phyloP scores from a whole-genome alignment of 305 asterid species.

The Solanum hybrid region DNA sequence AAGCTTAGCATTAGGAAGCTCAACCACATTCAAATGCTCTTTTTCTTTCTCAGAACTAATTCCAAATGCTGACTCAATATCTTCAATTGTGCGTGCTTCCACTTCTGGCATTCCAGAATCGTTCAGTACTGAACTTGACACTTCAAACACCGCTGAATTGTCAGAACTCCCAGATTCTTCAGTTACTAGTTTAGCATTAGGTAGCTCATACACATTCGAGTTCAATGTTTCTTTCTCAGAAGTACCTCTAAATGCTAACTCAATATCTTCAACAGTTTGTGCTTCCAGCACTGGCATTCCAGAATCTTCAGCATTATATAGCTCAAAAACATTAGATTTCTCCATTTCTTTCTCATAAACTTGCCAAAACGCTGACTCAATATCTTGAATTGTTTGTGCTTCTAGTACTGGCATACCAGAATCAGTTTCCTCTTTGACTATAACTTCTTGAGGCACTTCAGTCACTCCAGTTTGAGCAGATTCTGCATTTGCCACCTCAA shows the following conservation, averaged over 20 bases:
- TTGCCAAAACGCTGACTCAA: constrained; percentile 1
- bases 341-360: neutral
- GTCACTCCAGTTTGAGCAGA: constrained; percentile 1
- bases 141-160: neutral
- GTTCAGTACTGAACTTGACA: neutral
- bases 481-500: neutral
- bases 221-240: neutral
- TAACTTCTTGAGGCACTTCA: constrained; percentile 6
- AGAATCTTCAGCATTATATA: neutral
- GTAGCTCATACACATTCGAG: constrained; percentile 7
- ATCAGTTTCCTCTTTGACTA: neutral
- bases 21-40: neutral
- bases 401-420: constrained; percentile 8
- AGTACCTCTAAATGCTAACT: neutral
- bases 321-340: constrained; percentile 2
- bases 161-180: constrained; percentile 16
- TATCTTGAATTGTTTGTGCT: constrained; percentile 3
- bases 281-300: constrained; percentile 30
- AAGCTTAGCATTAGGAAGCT: constrained; percentile 17
- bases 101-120: constrained; percentile 20
- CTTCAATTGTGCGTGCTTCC: constrained; percentile 30
- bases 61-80: constrained; percentile 5
- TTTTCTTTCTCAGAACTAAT: neutral
- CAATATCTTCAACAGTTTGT: constrained; percentile 25
- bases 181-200: constrained; percentile 14